Percentiles rank a stretch among this genome's conserved stretches.
These are phyloP conservation scores for Persicaria tinctoria DNA, from an alignment of 148 eudicot genomes.

Conservation along the genomic window DNA sequence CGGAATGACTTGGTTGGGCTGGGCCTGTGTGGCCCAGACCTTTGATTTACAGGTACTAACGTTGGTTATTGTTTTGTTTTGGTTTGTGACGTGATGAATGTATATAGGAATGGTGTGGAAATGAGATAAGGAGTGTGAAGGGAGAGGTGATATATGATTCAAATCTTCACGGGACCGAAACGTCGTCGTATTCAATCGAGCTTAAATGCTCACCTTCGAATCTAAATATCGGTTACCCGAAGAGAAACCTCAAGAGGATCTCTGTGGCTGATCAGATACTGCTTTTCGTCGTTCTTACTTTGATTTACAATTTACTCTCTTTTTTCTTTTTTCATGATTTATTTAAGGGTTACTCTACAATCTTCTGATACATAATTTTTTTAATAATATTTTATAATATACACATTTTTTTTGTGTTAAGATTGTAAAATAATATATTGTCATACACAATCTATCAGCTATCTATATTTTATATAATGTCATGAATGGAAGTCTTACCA, in stretches of 20 bases:
- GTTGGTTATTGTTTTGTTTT: too few species aligned
- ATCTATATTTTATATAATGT: not conserved
- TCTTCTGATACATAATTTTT: not conserved
- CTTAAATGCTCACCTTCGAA: conserved; percentile 50
- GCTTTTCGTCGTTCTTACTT: conserved; percentile 22
- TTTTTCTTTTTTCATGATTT: not conserved
- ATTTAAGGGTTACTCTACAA: not conserved
- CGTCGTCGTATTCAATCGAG: conserved; percentile 46
- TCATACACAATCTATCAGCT: too few species aligned
- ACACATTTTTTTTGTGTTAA: too few species aligned
- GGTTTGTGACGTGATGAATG: not conserved
- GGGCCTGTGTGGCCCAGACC: too few species aligned
- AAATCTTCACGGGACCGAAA: conserved; percentile 24
- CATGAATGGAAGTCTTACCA: not conserved
- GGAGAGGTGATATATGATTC: conserved; percentile 48
- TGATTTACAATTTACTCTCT: conserved; percentile 27
- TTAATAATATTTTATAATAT: not conserved
- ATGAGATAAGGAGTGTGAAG: conserved; percentile 39
- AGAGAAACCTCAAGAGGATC: conserved; percentile 32
- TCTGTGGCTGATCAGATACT: conserved; percentile 48
- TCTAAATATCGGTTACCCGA: conserved; percentile 30
- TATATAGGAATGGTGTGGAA: conserved; percentile 53
- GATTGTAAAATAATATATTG: too few species aligned
- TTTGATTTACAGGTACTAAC: too few species aligned
- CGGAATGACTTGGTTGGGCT: too few species aligned